A percentile compares a stretch with the other conserved stretches of the same genome.
phyloP scores from a whole-genome alignment of 1,139 yeast species.

The Taphrina sp. region DNA sequence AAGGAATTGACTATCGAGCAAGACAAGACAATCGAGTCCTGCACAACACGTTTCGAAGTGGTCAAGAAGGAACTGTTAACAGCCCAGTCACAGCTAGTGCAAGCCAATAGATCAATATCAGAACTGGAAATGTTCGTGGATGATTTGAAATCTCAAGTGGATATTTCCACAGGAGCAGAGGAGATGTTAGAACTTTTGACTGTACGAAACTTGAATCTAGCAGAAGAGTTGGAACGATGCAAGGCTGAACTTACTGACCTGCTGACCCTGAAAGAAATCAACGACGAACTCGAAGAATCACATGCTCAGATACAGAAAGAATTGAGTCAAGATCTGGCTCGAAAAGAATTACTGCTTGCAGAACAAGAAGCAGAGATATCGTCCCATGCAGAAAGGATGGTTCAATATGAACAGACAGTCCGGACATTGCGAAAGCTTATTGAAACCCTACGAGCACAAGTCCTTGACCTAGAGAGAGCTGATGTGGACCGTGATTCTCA shows the following conservation, averaged over 20 bases:
- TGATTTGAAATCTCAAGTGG: slow-evolving; percentile 50
- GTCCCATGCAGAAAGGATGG: slow-evolving; percentile 32
- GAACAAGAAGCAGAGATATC: slow-evolving; percentile 38
- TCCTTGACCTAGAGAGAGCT: slow-evolving; percentile 40
- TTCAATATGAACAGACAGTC: slow-evolving; percentile 42
- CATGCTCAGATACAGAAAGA: slow-evolving; percentile 59
- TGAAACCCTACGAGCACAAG: slow-evolving; percentile 41
- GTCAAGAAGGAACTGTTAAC: slow-evolving; percentile 41
- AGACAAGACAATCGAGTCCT: slow-evolving; percentile 45
- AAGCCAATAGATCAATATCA: slow-evolving; percentile 44
- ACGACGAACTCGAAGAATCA: slow-evolving; percentile 61
- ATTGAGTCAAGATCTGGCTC: slow-evolving; percentile 49
- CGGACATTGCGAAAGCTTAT: slow-evolving; percentile 43
- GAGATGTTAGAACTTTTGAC: slow-evolving; percentile 58
- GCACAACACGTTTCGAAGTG: slow-evolving; percentile 47
- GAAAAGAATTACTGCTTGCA: slow-evolving; percentile 32
- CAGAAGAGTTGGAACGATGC: slow-evolving; percentile 47
- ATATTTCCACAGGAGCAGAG: slow-evolving; percentile 45
- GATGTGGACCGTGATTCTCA: slow-evolving; percentile 38
- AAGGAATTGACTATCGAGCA: slow-evolving; percentile 46
- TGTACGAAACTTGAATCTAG: slow-evolving; percentile 53
- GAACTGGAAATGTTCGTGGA: slow-evolving; percentile 49
- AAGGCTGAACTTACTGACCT: slow-evolving; percentile 53
- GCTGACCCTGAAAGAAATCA: slow-evolving; percentile 59
- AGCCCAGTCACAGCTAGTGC: slow-evolving; percentile 36